Base-by-base conservation (phyloP, 768 basidiomycete species). In the Collybiopsis confluens region DNA sequence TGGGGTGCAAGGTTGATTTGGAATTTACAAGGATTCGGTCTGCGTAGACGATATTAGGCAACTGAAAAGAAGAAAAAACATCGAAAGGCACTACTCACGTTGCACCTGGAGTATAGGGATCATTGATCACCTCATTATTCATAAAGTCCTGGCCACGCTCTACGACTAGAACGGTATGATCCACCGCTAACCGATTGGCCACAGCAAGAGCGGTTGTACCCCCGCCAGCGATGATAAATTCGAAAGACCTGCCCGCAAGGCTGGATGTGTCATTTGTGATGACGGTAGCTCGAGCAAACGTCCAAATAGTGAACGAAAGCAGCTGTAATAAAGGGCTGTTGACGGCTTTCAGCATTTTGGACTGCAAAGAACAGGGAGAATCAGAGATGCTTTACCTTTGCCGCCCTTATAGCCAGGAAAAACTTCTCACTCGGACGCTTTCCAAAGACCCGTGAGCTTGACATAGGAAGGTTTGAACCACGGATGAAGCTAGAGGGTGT, bases 131-230 rank as follows among this genome's bases (percentile, higher is more conserved):
- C 11, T 59, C 58, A 30, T 55, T 43, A 15, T 57, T 28, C 42
- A 54, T 54, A 16, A 27, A 16, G 54, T 70, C 69, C 10, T 53
- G 45, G 4, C 73, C 73, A 1, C 68, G 69, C 44, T 65, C 64
- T 21, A 65, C 49, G 2, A 65, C 55, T n/a, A 65, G 43, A 11
- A 65, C 63, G 4, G 55, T 51, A 28, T 59, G 56, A 8, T 51
- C 48, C 2, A 56, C 56, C 9, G 63, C 53, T 15, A 65, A 60
- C 8, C 64, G 60, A 35, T 58, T 61, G 18, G 64, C 64, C 5
- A 65, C 46, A n/a, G 62, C 64, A 18, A 64, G 56, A 16, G 54
- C 64, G 7, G 63, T 55, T 13, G 61, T 59, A 4, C 64, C 64
- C 36, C 55, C 51, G 15, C 56, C 58, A 40, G 56, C 45, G 23